These are phyloP conservation scores for Leccinum truebloodii DNA, from an alignment of 768 basidiomycete species.

Conservation along the genomic window DNA sequence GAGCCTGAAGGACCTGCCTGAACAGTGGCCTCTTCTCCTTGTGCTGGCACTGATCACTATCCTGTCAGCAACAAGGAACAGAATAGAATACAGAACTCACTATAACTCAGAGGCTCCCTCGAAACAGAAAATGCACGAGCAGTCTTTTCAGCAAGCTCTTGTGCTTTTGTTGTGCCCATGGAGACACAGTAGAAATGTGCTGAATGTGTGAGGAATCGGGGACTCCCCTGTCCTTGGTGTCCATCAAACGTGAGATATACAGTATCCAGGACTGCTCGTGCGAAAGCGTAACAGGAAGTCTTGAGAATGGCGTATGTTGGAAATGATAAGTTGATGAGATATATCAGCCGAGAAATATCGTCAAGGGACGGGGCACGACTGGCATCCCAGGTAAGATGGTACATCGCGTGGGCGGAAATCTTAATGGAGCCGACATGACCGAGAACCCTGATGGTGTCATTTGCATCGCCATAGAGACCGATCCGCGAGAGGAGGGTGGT, in stretches of 20 bases:
- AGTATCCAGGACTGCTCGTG: not conserved
- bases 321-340: not conserved
- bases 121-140: not conserved
- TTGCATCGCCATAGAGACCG: not conserved
- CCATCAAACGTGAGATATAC: not conserved
- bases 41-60: too few relatives aligned
- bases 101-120: not conserved
- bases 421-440: not conserved
- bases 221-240: not conserved
- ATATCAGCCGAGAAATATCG: not conserved
- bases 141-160: not conserved
- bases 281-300: not conserved
- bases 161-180: not conserved
- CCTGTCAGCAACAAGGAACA: not conserved
- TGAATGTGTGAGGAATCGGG: not conserved
- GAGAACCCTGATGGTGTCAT: not conserved
- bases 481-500: not conserved
- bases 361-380: not conserved
- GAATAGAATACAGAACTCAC: not conserved
- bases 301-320: not conserved
- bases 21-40: too few relatives aligned
- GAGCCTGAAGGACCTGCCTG: too few relatives aligned
- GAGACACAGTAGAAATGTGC: not conserved
- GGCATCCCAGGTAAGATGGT: not conserved
- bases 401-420: not conserved